A percentile compares a stretch with the other conserved stretches of the same genome.
Evolutionary conservation across 805 yeast species (phyloP).

Genomic region (Wickerhamomyces hampshirensis): DNA sequence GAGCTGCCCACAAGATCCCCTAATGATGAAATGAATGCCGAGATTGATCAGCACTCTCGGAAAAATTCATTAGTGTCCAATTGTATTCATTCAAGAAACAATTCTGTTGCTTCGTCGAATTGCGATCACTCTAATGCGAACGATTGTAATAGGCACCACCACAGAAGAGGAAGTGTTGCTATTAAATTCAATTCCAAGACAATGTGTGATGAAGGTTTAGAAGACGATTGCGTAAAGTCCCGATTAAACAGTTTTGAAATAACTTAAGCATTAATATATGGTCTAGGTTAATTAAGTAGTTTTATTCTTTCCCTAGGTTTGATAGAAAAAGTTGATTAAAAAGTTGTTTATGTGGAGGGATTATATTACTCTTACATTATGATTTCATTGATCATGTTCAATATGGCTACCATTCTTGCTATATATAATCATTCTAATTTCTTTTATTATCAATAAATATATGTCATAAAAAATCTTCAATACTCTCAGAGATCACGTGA

Average conservation of each 20-base stretch:
- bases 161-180: slow-evolving; percentile 26
- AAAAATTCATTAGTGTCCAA: slow-evolving; percentile 1
- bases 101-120: not conserved
- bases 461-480: too few relatives aligned
- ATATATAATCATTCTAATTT: too few relatives aligned
- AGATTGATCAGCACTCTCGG: not conserved
- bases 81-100: not conserved
- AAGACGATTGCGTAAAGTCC: not conserved
- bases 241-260: not conserved
- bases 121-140: not conserved
- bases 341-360: slow-evolving; percentile 3
- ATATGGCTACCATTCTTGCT: too few relatives aligned
- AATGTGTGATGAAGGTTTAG: not conserved
- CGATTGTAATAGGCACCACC: slow-evolving; percentile 23
- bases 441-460: too few relatives aligned
- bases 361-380: slow-evolving; percentile 3
- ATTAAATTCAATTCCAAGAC: slow-evolving; percentile 14
- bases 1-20: too few relatives aligned
- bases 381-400: too few relatives aligned
- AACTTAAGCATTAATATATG: too few relatives aligned
- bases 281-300: too few relatives aligned
- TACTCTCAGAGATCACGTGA: too few relatives aligned
- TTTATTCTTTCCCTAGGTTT: too few relatives aligned
- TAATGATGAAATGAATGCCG: too few relatives aligned
- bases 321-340: slow-evolving; percentile 12